phyloP scores from a whole-genome alignment of 2,329 filamentous ascomycete species.

The Sarocladium brachiariae region DNA sequence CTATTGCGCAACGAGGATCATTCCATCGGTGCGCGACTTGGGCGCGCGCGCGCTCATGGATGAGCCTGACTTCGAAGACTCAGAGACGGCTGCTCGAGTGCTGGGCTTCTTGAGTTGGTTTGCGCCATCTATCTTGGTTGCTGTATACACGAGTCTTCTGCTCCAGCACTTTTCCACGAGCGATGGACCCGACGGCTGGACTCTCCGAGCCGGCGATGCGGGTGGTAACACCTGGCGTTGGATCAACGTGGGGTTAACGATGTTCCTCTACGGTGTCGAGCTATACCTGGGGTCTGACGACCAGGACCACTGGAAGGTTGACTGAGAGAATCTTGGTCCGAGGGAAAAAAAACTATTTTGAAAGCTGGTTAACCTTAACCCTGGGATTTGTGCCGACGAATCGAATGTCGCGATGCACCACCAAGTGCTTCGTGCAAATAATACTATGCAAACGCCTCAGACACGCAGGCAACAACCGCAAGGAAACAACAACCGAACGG shows the following conservation, averaged over 20 bases:
- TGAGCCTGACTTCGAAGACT: conserved; percentile 79
- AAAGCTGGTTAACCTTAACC: not conserved
- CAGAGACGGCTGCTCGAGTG: conserved; percentile 72
- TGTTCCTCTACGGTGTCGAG: conserved; percentile 85
- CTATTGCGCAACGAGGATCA: conserved; percentile 91
- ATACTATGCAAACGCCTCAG: not conserved
- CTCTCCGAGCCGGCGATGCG: conserved; percentile 67
- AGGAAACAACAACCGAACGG: not conserved
- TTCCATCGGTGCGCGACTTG: conserved; percentile 83
- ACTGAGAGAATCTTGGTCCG: conserved; percentile 44
- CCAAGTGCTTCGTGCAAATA: too few species aligned
- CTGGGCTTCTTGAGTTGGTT: conserved; percentile 87
- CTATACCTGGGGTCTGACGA: conserved; percentile 80
- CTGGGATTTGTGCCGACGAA: not conserved
- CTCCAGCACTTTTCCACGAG: conserved; percentile 90
- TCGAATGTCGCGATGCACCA: not conserved
- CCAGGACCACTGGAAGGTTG: conserved; percentile 91
- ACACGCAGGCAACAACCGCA: not conserved
- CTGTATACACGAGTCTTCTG: conserved; percentile 90
- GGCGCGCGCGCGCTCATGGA: conserved; percentile 77
- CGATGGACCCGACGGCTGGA: conserved; percentile 71
- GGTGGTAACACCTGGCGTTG: conserved; percentile 88
- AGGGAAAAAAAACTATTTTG: not conserved
- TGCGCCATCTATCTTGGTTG: conserved; percentile 87
- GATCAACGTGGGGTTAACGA: conserved; percentile 85